Base-by-base conservation (phyloP, 352 stramenopile species). In the Pythium scleroteichum region DNA sequence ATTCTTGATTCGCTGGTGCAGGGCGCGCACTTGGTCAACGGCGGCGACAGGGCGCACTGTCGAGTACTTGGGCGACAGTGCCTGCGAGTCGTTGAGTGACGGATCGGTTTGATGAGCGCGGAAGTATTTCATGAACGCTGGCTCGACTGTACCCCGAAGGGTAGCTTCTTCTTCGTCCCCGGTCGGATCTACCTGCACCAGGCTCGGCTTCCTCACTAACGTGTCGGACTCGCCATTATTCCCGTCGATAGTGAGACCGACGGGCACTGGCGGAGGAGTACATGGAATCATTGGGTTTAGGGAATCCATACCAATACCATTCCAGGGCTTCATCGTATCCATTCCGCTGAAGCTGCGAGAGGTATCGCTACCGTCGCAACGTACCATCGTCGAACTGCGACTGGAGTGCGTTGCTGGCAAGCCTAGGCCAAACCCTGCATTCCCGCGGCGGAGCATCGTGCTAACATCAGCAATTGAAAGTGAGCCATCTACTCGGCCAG, bases 71-170 rank as follows among this genome's bases (percentile, higher is more conserved):
- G n/a, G 58, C 40, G 41, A 54, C 22, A 19, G 20, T 48, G 16
- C 4, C 4, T 2, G 27, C 19, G 51, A 24, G 29, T 65, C 42
- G 42, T 65, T 41, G 32, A 22, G 2, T 50, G 62, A 24, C 24
- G 63, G 55, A 29, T 71, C 20, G 17, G 69, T 56, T 42, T 80
- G 73, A 41, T 81, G 65, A 12, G 48, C 53, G 26, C 81, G 73
- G 63, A 93, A 90, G 66, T 90, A 93, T 50, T 89, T 91, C 79
- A 93, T 93, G 66, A 93, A 93, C 19, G 84, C 88, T 27, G 84
- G 82, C 64, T 93, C 75, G 12, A 53, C 53, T 17, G 54, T 66
- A 20, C 8, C 5, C 16, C 3, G 49, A 26, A 20, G 29, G 16
- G 14, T 16, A 23, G 22, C n/a, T 3, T 44, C 24, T 0, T 41